phyloP scores from a whole-genome alignment of 768 basidiomycete genomes.

The Kwoniella sp. region DNA sequence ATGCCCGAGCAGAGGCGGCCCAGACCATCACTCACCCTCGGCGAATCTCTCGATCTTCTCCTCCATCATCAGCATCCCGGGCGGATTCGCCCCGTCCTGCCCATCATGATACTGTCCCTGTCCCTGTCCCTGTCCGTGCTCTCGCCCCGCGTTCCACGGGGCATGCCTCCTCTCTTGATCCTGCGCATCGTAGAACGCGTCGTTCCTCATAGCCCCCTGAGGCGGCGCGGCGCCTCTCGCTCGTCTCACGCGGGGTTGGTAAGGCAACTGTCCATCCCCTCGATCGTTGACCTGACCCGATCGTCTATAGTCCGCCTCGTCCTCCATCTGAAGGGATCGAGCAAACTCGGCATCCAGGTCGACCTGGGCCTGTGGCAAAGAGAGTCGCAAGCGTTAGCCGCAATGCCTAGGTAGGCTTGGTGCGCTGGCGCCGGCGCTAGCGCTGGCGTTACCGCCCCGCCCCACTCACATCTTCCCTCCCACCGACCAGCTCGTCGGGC shows the following conservation, averaged over 20 bases:
- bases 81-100: constrained; percentile 22
- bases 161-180: neutral
- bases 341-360: constrained; percentile 49
- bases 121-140: neutral
- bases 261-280: constrained; percentile 42
- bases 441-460: neutral
- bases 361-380: constrained; percentile 32
- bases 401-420: neutral
- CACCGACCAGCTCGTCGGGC: constrained; percentile 30
- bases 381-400: neutral
- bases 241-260: constrained; percentile 46
- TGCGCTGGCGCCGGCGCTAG: neutral
- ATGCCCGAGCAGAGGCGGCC: neutral
- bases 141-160: no score
- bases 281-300: no score
- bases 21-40: constrained; percentile 33
- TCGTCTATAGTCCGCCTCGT: constrained; percentile 29
- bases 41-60: constrained; percentile 45
- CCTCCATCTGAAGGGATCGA: constrained; percentile 45
- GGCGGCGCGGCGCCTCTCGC: neutral
- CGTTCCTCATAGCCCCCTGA: neutral
- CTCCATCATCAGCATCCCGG: constrained; percentile 43
- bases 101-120: constrained; percentile 5
- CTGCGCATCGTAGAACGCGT: constrained; percentile 1
- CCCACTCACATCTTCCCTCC: constrained; percentile 36